A percentile compares a stretch with the other conserved stretches of the same genome.
Evolutionary conservation across 495 filamentous ascomycete genomes (phyloP).

Genomic region (Podospora comata): DNA sequence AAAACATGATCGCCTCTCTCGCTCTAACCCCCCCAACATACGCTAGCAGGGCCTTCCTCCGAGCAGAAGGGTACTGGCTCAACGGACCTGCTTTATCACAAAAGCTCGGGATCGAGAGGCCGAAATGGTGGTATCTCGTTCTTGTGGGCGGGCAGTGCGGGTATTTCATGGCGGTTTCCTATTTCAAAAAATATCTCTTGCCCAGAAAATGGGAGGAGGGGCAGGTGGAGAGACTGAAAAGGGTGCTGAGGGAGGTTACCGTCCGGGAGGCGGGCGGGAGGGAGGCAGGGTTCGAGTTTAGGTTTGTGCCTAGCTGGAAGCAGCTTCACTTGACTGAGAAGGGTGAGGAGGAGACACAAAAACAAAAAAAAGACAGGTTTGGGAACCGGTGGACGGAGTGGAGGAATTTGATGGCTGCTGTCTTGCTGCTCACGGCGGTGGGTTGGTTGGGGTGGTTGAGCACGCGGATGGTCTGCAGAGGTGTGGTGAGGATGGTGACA

Average conservation of each 20-base stretch:
- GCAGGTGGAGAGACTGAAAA: slow-evolving; percentile 45
- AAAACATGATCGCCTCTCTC: slow-evolving; percentile 69
- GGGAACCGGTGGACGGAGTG: not conserved
- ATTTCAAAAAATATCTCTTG: slow-evolving; percentile 52
- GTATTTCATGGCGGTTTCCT: slow-evolving; percentile 57
- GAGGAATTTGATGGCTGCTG: slow-evolving; percentile 13
- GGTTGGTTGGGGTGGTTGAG: not conserved
- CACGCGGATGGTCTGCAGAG: not conserved
- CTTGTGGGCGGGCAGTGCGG: slow-evolving; percentile 67
- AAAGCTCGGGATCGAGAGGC: slow-evolving; percentile 55
- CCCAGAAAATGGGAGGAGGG: slow-evolving; percentile 50
- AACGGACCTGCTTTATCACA: slow-evolving; percentile 63
- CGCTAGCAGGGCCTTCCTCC: slow-evolving; percentile 59
- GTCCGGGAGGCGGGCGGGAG: slow-evolving; percentile 11
- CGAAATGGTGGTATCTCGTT: slow-evolving; percentile 54
- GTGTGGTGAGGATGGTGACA: not conserved
- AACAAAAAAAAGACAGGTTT: not conserved
- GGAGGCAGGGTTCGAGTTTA: slow-evolving; percentile 60
- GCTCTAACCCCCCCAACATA: slow-evolving; percentile 61
- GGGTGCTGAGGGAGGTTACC: slow-evolving; percentile 20
- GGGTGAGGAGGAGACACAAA: not conserved
- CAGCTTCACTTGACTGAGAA: slow-evolving; percentile 20
- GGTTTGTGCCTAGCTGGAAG: slow-evolving; percentile 56
- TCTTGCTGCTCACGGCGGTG: slow-evolving; percentile 3
- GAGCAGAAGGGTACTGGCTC: slow-evolving; percentile 64